Conservation (phyloP, 441 rosid genomes). For the Bruguiera hainesii region DNA sequence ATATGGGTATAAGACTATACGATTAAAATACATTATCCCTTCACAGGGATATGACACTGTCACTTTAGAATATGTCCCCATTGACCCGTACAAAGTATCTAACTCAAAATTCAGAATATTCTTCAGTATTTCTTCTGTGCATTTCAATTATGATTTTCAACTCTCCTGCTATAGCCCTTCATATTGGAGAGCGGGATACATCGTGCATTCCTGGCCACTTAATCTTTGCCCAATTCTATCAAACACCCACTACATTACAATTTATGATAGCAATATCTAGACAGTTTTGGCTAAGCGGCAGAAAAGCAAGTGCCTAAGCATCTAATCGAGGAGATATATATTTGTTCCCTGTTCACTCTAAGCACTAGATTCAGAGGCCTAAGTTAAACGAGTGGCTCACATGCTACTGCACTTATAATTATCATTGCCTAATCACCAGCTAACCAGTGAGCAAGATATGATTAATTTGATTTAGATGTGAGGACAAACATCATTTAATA, state of each 20-base stretch:
- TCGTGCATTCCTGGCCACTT: no score
- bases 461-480: neutral
- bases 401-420: neutral
- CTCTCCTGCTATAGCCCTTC: no score
- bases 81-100: slow-evolving; percentile 3
- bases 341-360: neutral
- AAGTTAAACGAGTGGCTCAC: neutral
- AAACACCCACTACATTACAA: neutral
- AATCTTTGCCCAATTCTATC: neutral
- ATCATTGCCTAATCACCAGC: neutral
- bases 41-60: neutral
- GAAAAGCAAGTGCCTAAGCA: neutral
- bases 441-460: neutral
- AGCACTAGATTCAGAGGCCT: neutral
- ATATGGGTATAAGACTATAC: neutral
- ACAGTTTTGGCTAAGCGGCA: neutral
- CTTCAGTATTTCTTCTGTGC: neutral
- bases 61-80: neutral
- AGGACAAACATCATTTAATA: neutral
- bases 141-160: neutral
- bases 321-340: neutral
- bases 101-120: neutral
- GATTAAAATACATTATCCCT: slow-evolving; percentile 17
- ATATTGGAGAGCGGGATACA: no score
- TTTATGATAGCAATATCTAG: neutral